Conservation (phyloP, 306 rosid genomes). For the Prunus mume region DNA sequence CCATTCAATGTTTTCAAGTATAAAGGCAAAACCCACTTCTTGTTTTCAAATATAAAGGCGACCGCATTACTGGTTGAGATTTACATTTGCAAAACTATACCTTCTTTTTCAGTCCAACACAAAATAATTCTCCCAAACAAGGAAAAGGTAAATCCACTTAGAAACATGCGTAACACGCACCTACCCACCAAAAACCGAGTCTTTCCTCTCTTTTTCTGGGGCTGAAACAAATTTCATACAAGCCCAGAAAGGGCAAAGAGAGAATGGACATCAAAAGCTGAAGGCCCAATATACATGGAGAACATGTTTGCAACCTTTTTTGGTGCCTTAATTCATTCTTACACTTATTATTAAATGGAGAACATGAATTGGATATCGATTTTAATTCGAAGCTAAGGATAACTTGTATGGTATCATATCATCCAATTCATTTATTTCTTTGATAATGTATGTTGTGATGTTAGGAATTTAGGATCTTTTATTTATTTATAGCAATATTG, state of each 20-base stretch:
- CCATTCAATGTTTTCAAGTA: neutral
- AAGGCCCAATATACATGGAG: neutral
- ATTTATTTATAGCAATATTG: too few species aligned
- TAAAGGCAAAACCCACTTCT: neutral
- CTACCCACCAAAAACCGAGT: too few species aligned
- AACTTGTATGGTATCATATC: too few species aligned
- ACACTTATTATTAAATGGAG: too few species aligned
- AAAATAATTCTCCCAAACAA: neutral
- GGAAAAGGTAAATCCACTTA: neutral
- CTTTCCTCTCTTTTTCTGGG: neutral
- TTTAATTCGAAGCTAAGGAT: too few species aligned
- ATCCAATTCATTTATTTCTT: too few species aligned
- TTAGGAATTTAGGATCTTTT: too few species aligned
- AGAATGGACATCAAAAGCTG: neutral
- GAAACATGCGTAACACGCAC: too few species aligned
- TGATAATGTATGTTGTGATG: too few species aligned
- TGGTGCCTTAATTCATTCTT: too few species aligned
- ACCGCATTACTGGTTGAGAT: neutral
- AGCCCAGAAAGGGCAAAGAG: neutral
- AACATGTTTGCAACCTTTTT: too few species aligned
- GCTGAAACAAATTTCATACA: neutral
- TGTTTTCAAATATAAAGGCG: neutral
- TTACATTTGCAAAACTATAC: neutral
- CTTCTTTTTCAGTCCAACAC: neutral
- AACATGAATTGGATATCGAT: too few species aligned